Evolutionary conservation across 495 filamentous ascomycete species (phyloP).

Genomic region (Hypoxylon fragiforme): DNA sequence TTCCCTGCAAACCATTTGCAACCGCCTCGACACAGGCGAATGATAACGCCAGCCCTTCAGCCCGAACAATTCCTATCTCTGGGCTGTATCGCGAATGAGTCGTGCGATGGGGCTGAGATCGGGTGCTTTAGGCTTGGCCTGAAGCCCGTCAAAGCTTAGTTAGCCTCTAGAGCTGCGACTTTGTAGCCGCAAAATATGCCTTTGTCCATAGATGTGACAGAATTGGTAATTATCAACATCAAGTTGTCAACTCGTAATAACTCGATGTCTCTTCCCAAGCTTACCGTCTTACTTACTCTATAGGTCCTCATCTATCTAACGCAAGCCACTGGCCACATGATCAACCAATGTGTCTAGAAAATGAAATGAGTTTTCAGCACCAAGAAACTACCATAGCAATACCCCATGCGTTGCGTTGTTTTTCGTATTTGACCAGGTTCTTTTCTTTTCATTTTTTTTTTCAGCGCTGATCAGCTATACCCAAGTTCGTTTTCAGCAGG

Average conservation of each 20-base stretch:
- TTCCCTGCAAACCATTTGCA: constrained; percentile 35
- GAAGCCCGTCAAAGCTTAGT: neutral
- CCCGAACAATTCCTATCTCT: constrained; percentile 35
- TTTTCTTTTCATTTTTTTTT: neutral
- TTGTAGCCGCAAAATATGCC: neutral
- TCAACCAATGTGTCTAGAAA: neutral
- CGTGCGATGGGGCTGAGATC: constrained; percentile 31
- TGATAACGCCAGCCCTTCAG: constrained; percentile 21
- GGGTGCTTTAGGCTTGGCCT: constrained; percentile 6
- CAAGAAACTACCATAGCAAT: neutral
- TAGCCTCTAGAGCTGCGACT: neutral
- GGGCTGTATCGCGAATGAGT: constrained; percentile 12
- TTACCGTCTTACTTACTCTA: neutral
- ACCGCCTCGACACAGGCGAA: constrained; percentile 17
- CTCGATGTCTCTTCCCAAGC: no score
- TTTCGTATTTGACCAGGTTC: no score
- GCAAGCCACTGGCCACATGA: neutral
- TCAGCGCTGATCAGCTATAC: constrained; percentile 2
- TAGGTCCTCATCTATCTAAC: constrained; percentile 2
- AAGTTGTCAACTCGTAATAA: no score
- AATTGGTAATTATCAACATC: no score
- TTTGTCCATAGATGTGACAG: no score
- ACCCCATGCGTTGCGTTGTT: constrained; percentile 16
- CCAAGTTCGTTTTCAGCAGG: constrained; percentile 3
- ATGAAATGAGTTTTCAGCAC: neutral